phyloP scores from a whole-genome alignment of 768 basidiomycete species.

The Chalciporus chontae region DNA sequence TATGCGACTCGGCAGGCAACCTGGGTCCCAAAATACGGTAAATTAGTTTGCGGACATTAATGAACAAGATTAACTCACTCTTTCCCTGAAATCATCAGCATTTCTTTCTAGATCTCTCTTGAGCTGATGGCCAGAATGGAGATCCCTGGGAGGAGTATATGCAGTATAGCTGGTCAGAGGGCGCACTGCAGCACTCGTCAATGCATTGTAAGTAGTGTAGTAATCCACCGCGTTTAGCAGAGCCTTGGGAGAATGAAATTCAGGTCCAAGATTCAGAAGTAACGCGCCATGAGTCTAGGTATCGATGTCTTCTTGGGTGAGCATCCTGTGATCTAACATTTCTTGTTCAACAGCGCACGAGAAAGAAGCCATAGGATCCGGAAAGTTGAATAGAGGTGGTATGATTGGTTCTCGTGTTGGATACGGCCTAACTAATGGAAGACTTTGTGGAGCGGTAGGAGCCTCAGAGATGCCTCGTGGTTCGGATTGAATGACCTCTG shows the following conservation, averaged over 20 bases:
- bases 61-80: too few species aligned
- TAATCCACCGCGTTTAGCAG: background rate
- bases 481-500: too few species aligned
- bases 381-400: background rate
- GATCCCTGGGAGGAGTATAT: constrained; percentile 1
- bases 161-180: background rate
- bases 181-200: background rate
- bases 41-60: too few species aligned
- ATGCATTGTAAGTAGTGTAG: background rate
- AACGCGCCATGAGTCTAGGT: background rate
- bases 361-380: background rate
- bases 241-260: background rate
- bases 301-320: constrained; percentile 1
- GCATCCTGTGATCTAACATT: background rate
- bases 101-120: background rate
- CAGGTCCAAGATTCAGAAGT: background rate
- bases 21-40: too few species aligned
- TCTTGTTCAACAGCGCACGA: background rate
- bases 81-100: background rate
- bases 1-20: too few species aligned
- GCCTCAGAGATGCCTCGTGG: too few species aligned
- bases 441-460: background rate
- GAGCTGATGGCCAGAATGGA: background rate
- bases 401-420: background rate
- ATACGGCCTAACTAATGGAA: background rate